Evolutionary conservation across 2,329 filamentous ascomycete species (phyloP).

Genomic region (Apiospora malaysiana): DNA sequence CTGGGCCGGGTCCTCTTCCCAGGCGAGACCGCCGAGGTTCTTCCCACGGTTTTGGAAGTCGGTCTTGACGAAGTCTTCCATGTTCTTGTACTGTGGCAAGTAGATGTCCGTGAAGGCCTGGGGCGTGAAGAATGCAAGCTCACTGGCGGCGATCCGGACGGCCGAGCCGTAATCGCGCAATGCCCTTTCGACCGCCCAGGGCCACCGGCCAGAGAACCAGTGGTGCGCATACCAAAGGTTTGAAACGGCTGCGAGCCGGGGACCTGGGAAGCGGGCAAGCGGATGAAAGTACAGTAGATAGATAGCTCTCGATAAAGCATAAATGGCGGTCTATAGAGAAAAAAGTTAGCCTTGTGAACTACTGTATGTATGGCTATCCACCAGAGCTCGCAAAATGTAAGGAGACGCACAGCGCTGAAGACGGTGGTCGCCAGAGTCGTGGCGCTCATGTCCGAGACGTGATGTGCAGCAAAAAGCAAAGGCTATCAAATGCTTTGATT

Average conservation of each 20-base stretch:
- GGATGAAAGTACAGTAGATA: conserved; percentile 30
- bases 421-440: not conserved
- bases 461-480: too few relatives aligned
- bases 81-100: conserved; percentile 26
- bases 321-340: not conserved
- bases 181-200: conserved; percentile 26
- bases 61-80: conserved; percentile 32
- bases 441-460: not conserved
- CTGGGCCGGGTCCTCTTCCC: conserved; percentile 32
- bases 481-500: too few relatives aligned
- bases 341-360: not conserved
- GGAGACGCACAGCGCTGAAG: not conserved
- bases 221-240: conserved; percentile 30
- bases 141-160: conserved; percentile 32
- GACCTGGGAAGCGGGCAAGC: conserved; percentile 27
- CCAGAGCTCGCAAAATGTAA: too few relatives aligned
- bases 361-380: not conserved
- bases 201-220: conserved; percentile 28
- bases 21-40: conserved; percentile 29
- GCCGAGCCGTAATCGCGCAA: conserved; percentile 29
- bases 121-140: conserved; percentile 28
- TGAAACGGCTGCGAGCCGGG: conserved; percentile 28
- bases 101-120: conserved; percentile 31
- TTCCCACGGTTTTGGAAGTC: conserved; percentile 31
- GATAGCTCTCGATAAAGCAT: not conserved